Conservation (phyloP, 306 rosid genomes). For the Corylus heterophylla region DNA sequence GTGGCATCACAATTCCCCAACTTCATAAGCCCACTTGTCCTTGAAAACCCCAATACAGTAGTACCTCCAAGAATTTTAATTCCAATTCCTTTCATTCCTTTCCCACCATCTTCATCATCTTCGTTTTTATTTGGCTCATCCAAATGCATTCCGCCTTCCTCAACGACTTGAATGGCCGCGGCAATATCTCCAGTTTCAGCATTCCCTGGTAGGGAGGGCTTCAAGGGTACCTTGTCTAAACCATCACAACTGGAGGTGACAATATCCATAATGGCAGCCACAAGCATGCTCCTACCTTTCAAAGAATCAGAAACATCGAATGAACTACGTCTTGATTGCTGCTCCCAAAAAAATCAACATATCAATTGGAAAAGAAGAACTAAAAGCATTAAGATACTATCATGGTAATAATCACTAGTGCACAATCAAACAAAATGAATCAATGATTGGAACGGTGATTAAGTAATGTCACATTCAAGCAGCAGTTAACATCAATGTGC, state of each 20-base stretch:
- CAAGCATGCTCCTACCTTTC: slow-evolving; percentile 99
- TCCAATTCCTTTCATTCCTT: slow-evolving; percentile 75
- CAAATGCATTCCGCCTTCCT: slow-evolving; percentile 82
- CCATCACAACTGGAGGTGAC: slow-evolving; percentile 86
- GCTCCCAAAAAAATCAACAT: slow-evolving; percentile 53
- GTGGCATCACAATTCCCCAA: slow-evolving; percentile 39
- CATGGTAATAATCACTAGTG: neutral
- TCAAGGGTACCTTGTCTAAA: slow-evolving; percentile 52
- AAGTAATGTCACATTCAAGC: neutral
- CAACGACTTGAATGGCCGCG: slow-evolving; percentile 82
- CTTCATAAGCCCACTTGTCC: slow-evolving; percentile 44
- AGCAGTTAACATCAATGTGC: neutral
- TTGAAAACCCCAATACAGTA: slow-evolving; percentile 71
- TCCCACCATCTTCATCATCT: slow-evolving; percentile 59
- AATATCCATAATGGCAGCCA: slow-evolving; percentile 93
- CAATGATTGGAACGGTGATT: neutral
- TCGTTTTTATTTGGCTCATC: slow-evolving; percentile 61
- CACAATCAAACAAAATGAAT: neutral
- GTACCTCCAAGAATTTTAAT: slow-evolving; percentile 87
- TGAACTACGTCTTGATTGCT: slow-evolving; percentile 74
- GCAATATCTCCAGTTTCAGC: slow-evolving; percentile 88
- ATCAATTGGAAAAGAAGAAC: slow-evolving; percentile 6
- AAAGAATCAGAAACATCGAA: slow-evolving; percentile 76
- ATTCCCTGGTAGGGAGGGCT: slow-evolving; percentile 72
- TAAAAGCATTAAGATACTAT: neutral